Evolutionary conservation across 2,329 filamentous ascomycete species (phyloP), one percentile per base, ranked within the genome.

Genomic region (Botrytis pseudocinerea): DNA sequence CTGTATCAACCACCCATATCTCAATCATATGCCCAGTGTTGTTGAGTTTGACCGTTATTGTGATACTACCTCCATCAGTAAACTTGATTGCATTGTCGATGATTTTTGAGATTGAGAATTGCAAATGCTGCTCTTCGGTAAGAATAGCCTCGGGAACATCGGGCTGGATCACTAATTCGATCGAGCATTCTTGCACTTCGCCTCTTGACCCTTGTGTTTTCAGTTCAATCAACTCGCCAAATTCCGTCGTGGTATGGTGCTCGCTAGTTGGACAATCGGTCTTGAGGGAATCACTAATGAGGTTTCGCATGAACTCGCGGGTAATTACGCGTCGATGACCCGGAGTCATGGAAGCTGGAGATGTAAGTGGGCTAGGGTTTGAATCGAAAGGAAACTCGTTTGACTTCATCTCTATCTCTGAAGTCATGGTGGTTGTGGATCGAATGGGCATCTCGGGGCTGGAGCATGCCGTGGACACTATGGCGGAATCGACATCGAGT

Each of bases 31-130:
- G 85, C 7, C 81, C 79, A 70, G 83, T 86, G 48, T 82, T 80
- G 70, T 86, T 87, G 60, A 90, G 83, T 9, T 83, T 85, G 10
- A 93, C 82, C 2, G 82, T 86, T 20, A 93, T 90, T 14, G 82
- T 86, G 72, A 93, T 91, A 20, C 82, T 84, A 10, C 91, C 91
- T 71, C 85, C 84, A 73, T 91, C 89, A 0, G 91, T 92, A 78
- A 93, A 93, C 79, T 93, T 93, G 77, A 92, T 85, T 4, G 91
- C 91, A 79, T 93, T 93, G 65, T 88, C 80, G 48, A 88, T 84
- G 22, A 89, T 83, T 69, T 81, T 81, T 51, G 79, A 77, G 2
- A 81, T 35, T 7, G 79, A 76, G 54, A 81, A 79, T 83, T 87
- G 59, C 83, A 89, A 44, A 87, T 85, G 76, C 85, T 83, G 78